phyloP scores from a whole-genome alignment of 768 basidiomycete species.

The Termitomyces heimii region DNA sequence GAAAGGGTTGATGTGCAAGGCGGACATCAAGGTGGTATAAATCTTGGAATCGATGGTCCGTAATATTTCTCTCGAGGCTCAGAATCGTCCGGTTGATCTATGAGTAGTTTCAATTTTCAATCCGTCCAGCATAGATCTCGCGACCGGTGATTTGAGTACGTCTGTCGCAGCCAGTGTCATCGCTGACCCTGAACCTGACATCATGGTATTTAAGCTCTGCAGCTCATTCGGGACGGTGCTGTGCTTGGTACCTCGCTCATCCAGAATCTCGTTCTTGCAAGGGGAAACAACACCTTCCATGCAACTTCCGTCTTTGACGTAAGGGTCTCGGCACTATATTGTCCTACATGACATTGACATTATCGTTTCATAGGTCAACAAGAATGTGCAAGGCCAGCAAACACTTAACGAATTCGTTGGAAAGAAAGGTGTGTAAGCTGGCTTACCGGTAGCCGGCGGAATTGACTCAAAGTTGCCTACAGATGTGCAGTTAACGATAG shows the following conservation, averaged over 20 bases:
- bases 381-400: conserved; percentile 49
- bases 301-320: conserved; percentile 50
- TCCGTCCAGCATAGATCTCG: conserved; percentile 59
- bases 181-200: neutral
- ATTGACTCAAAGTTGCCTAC: neutral
- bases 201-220: conserved; percentile 35
- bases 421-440: conserved; percentile 35
- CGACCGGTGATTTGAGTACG: conserved; percentile 59
- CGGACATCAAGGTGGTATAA: conserved; percentile 52
- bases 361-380: conserved; percentile 42
- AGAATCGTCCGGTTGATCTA: neutral
- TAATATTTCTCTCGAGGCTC: neutral
- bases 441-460: neutral
- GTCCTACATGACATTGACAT: neutral
- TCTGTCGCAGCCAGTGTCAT: neutral
- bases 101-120: conserved; percentile 54
- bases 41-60: conserved; percentile 53
- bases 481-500: conserved; percentile 55
- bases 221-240: conserved; percentile 45
- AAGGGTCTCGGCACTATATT: conserved; percentile 13
- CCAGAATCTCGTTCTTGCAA: conserved; percentile 50
- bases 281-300: conserved; percentile 53
- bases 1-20: conserved; percentile 59
- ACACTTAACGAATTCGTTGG: conserved; percentile 67
- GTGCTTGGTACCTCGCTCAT: conserved; percentile 56